A percentile compares a stretch with the other conserved stretches of the same genome.
Conservation (phyloP, 331 rosid genomes). For the Erythrophleum ivorense region DNA sequence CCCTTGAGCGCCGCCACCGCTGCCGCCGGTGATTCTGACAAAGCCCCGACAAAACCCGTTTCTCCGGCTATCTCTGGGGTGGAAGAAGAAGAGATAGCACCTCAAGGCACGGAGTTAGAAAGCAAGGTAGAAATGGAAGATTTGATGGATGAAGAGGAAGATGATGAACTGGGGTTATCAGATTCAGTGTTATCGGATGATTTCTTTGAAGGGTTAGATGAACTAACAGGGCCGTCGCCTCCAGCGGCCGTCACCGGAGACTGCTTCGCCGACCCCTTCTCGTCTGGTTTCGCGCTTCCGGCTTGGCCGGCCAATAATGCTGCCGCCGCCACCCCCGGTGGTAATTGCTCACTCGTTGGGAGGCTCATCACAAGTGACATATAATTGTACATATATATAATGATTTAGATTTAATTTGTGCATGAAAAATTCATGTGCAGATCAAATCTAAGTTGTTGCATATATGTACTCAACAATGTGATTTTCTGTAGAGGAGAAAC, state of each 20-base stretch:
- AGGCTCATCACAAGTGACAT: background rate
- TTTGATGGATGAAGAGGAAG: slow-evolving; percentile 69
- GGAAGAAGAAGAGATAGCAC: slow-evolving; percentile 63
- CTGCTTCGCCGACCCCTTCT: slow-evolving; percentile 56
- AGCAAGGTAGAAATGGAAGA: slow-evolving; percentile 56
- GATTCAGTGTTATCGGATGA: slow-evolving; percentile 72
- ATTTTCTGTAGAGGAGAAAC: slow-evolving; percentile 30
- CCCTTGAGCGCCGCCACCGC: slow-evolving; percentile 34
- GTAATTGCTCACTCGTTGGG: slow-evolving; percentile 46
- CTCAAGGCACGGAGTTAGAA: slow-evolving; percentile 56
- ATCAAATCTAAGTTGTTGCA: background rate
- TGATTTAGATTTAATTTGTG: slow-evolving; percentile 1
- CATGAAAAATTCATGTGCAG: background rate
- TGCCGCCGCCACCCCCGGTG: slow-evolving; percentile 55
- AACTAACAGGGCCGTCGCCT: slow-evolving; percentile 53
- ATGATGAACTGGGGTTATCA: slow-evolving; percentile 58
- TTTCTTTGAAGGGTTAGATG: slow-evolving; percentile 91
- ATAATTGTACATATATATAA: background rate
- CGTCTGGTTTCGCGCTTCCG: slow-evolving; percentile 51
- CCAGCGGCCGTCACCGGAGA: slow-evolving; percentile 42
- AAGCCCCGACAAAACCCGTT: slow-evolving; percentile 30
- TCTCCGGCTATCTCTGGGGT: slow-evolving; percentile 60
- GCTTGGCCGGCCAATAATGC: slow-evolving; percentile 52
- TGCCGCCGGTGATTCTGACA: slow-evolving; percentile 42
- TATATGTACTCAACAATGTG: background rate